Conservation (phyloP, 2,329 filamentous ascomycete species). For the Fusarium guadeloupense region DNA sequence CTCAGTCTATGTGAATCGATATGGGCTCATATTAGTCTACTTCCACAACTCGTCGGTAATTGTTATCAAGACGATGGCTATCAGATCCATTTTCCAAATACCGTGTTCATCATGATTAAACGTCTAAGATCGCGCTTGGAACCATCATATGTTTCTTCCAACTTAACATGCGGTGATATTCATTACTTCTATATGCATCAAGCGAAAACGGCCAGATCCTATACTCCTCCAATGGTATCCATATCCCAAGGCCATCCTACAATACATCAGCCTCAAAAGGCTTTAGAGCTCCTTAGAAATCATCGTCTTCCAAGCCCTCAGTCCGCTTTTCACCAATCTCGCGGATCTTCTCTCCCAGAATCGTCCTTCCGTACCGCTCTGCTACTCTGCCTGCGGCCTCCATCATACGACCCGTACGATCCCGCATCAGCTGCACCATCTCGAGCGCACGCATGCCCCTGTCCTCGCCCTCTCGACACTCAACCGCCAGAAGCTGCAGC, state of each 20-base stretch:
- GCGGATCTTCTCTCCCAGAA: slow-evolving; percentile 90
- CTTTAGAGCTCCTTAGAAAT: slow-evolving; percentile 42
- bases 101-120: not conserved
- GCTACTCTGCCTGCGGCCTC: slow-evolving; percentile 92
- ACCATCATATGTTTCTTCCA: not conserved
- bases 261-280: not conserved
- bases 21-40: not conserved
- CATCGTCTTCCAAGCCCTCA: slow-evolving; percentile 68
- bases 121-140: not conserved
- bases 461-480: slow-evolving; percentile 93
- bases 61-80: not conserved
- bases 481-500: slow-evolving; percentile 85
- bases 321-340: slow-evolving; percentile 79
- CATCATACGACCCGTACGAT: slow-evolving; percentile 86
- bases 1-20: not conserved
- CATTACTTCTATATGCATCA: not conserved
- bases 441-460: slow-evolving; percentile 94
- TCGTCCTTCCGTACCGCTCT: slow-evolving; percentile 79
- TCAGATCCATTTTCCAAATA: not conserved
- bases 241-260: not conserved
- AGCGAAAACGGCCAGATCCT: not conserved
- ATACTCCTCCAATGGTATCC: slow-evolving; percentile 4
- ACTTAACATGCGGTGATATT: not conserved
- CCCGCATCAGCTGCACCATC: slow-evolving; percentile 85
- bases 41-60: not conserved